These are phyloP conservation scores for Exobasidium rhododendri DNA, from an alignment of 1,284 basidiomycete species.

Conservation along the genomic window DNA sequence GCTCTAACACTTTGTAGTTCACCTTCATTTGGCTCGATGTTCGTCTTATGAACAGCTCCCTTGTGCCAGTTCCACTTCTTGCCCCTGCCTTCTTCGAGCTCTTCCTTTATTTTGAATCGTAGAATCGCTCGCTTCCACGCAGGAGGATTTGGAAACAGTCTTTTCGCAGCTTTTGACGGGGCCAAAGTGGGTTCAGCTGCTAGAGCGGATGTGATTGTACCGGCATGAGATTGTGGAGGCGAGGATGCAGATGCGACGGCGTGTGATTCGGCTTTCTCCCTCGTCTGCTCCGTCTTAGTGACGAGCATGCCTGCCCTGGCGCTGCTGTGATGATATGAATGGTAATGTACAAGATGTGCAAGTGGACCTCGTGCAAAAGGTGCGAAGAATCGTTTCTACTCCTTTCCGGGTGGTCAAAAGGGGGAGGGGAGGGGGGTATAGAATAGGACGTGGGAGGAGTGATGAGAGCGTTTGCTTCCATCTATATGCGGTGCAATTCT, in stretches of 20 bases:
- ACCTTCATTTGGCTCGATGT: constrained; percentile 41
- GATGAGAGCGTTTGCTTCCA: too few species aligned
- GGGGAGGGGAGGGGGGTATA: too few species aligned
- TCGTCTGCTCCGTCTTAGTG: constrained; percentile 2
- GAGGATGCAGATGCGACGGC: neutral
- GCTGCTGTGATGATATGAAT: too few species aligned
- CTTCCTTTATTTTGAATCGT: constrained; percentile 46
- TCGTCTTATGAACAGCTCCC: constrained; percentile 40
- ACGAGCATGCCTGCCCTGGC: too few species aligned
- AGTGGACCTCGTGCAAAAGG: too few species aligned
- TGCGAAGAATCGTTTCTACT: too few species aligned
- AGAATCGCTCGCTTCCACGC: constrained; percentile 38
- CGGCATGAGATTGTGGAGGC: constrained; percentile 15
- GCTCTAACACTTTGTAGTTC: constrained; percentile 42
- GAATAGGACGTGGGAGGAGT: too few species aligned
- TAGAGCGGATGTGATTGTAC: constrained; percentile 48
- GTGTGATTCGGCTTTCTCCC: neutral
- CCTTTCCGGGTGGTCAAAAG: too few species aligned
- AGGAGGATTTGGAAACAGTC: constrained; percentile 37
- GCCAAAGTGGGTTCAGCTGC: constrained; percentile 38
- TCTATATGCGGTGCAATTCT: too few species aligned
- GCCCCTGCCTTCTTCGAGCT: constrained; percentile 43
- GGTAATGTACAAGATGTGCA: too few species aligned
- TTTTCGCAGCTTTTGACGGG: constrained; percentile 33
- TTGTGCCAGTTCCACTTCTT: constrained; percentile 51